phyloP scores from a whole-genome alignment of 2,329 filamentous ascomycete genomes.

The Truncatella angustata region DNA sequence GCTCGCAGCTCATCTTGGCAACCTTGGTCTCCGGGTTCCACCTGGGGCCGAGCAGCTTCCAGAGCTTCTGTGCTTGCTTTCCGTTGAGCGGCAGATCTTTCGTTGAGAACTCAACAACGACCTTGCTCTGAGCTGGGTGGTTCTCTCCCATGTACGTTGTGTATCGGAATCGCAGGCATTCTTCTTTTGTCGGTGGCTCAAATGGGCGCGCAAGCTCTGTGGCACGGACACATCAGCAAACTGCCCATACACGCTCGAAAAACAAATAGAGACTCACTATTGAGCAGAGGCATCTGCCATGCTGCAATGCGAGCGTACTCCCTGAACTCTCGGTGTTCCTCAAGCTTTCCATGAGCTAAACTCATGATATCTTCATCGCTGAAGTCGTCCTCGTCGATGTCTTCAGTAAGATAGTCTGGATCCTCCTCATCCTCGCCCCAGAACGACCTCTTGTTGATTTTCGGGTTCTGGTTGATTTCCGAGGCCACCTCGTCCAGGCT shows the following conservation, averaged over 20 bases:
- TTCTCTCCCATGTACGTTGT: slow-evolving; percentile 94
- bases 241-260: background rate
- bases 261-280: slow-evolving; percentile 61
- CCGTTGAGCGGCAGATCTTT: slow-evolving; percentile 68
- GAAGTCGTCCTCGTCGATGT: slow-evolving; percentile 50
- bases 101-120: slow-evolving; percentile 86
- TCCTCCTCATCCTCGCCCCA: slow-evolving; percentile 29
- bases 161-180: slow-evolving; percentile 89
- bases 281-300: slow-evolving; percentile 93
- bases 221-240: slow-evolving; percentile 14
- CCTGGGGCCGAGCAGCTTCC: slow-evolving; percentile 80
- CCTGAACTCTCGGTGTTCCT: slow-evolving; percentile 83
- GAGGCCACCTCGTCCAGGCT: slow-evolving; percentile 29
- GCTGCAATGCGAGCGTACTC: slow-evolving; percentile 84
- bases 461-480: slow-evolving; percentile 23
- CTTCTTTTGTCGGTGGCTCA: slow-evolving; percentile 60
- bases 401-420: slow-evolving; percentile 22
- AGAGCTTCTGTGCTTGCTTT: slow-evolving; percentile 73
- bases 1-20: slow-evolving; percentile 88
- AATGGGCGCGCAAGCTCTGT: slow-evolving; percentile 83
- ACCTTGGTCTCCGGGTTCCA: slow-evolving; percentile 83
- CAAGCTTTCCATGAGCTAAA: slow-evolving; percentile 81
- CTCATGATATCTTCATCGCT: slow-evolving; percentile 82
- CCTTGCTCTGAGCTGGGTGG: slow-evolving; percentile 89
- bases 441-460: slow-evolving; percentile 12